Evolutionary conservation across 306 rosid species (phyloP), one percentile per base, ranked within the genome.

Genomic region (Ormosia emarginata): DNA sequence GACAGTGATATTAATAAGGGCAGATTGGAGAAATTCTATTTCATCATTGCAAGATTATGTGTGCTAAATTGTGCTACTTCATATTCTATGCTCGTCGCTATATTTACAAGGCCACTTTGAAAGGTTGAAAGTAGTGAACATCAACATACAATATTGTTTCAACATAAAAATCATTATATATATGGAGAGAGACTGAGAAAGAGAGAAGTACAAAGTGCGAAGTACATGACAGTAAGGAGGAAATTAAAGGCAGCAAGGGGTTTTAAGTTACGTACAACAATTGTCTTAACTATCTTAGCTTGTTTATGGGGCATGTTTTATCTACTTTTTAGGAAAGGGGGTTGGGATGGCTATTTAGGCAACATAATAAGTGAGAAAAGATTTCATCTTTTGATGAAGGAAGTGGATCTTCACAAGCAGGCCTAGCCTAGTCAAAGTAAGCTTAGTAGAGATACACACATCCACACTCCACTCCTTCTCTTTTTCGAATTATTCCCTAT

Each of bases 21-120:
- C 0, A 84, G 85, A 50, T 70, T 88, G 78, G 93, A 84, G 29
- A 24, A 74, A 11, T 90, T 77, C 58, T 90, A 88, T 65, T 90
- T 69, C 78, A 4, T 86, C 2, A 15, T 90, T 37, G 85, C 80
- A 0, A 87, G 49, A 29, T 53, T 86, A 9, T 56, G 68, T 10
- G 14, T 66, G 37, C 1, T 86, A 0, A 88, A 90, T 62, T 77
- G 29, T 30, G 68, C 17, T 86, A 53, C 18, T 83, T 87, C 41
- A 0, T 81, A 2, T 39, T 75, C 10, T 83, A 78, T 81, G 81
- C 93, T 17, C 46, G 71, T 46, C 79, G 72, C 4, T 87, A 83
- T 72, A 18, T 2, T 75, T 81, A 83, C 56, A 85, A 85, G 79
- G 11, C 39, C 8, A 75, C 2, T 49, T 61, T 69, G 1, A 73